phyloP scores from a whole-genome alignment of 768 basidiomycete genomes.

The Pleurotus cornucopiae region DNA sequence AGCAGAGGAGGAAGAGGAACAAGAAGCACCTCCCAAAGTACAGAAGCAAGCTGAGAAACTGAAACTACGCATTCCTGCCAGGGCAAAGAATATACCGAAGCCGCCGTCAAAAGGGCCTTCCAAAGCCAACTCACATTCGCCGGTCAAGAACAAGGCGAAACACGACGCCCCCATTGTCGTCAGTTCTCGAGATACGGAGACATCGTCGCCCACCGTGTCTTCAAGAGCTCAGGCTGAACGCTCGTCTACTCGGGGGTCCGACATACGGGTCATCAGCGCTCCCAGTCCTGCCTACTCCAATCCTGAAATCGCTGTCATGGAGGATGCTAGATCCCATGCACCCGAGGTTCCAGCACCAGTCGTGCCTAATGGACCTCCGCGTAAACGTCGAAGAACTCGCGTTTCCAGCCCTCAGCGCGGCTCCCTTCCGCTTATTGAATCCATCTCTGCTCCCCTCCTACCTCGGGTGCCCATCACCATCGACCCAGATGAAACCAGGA shows the following conservation, averaged over 20 bases:
- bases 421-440: slow-evolving; percentile 24
- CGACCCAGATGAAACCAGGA: slow-evolving; percentile 11
- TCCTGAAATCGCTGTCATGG: slow-evolving; percentile 23
- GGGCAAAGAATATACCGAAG: slow-evolving; percentile 15
- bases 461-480: slow-evolving; percentile 7
- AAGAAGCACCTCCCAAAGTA: slow-evolving; percentile 12
- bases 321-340: background rate
- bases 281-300: slow-evolving; percentile 22
- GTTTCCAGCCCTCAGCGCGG: background rate
- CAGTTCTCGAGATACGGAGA: background rate
- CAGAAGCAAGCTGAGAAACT: slow-evolving; percentile 29
- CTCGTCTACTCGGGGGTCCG: background rate
- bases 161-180: background rate
- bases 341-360: too few species aligned
- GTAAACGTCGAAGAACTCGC: too few species aligned
- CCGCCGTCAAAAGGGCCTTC: slow-evolving; percentile 18
- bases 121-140: slow-evolving; percentile 13
- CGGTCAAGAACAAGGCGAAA: background rate
- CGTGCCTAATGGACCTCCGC: too few species aligned
- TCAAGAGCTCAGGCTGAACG: background rate
- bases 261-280: background rate
- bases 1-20: background rate
- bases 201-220: background rate
- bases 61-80: slow-evolving; percentile 30
- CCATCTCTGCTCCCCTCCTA: slow-evolving; percentile 15